These are phyloP conservation scores for Calocera cornea DNA, from an alignment of 768 basidiomycete genomes.

Conservation along the genomic window DNA sequence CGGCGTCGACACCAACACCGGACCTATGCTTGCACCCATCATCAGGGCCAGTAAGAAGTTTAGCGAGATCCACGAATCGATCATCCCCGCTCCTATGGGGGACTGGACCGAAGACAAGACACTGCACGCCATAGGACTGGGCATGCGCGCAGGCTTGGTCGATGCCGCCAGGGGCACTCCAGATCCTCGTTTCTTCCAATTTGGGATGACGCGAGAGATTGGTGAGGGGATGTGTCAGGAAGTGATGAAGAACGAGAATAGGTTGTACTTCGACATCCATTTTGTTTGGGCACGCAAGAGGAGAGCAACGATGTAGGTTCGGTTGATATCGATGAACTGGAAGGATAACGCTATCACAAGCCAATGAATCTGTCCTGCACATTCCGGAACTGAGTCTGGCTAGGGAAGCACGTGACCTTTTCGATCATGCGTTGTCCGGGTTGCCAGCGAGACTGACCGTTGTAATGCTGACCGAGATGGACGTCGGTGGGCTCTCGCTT, in stretches of 20 bases:
- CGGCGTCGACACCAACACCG: not conserved
- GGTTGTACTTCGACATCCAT: not conserved
- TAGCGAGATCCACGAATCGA: not conserved
- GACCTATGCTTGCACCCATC: not conserved
- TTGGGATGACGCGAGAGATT: not conserved
- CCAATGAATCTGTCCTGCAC: no score
- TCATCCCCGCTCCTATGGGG: not conserved
- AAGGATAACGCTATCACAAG: no score
- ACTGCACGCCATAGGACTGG: not conserved
- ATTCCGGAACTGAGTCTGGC: no score
- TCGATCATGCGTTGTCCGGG: no score
- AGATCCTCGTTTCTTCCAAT: not conserved
- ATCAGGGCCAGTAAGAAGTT: not conserved
- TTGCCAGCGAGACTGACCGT: no score
- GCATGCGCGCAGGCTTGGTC: not conserved
- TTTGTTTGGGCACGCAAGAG: not conserved
- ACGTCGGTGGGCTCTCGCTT: no score
- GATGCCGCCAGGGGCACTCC: not conserved
- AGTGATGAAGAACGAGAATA: not conserved
- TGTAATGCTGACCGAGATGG: no score
- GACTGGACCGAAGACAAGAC: not conserved
- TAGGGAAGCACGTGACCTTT: no score
- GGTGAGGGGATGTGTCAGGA: not conserved
- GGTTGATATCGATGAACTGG: no score
- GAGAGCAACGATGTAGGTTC: not conserved